Base-by-base conservation (phyloP, 1,284 basidiomycete genomes). In the Xerocomus amazonicus region DNA sequence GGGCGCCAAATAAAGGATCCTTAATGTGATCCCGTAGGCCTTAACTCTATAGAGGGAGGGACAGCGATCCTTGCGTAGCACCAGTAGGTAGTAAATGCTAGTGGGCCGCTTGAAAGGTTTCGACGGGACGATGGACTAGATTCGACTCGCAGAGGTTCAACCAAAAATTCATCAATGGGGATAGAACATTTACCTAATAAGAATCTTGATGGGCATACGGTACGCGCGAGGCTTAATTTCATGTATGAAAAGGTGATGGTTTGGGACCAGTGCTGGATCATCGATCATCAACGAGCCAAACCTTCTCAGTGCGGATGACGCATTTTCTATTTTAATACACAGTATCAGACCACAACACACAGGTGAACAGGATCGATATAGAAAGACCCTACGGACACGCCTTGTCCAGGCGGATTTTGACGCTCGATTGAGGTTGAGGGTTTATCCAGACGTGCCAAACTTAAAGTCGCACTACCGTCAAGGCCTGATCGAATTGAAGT, bases 101-200 rank as follows among this genome's bases (percentile, higher is more conserved):
- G 13, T 34, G 3, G 42, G 26, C 4, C 6, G 14, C 5, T 50
- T 1, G 33, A 35, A 38, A 47, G 32, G 44, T 27, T 31, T 23
- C 1, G 19, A 50, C 16, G 26, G 39, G 19, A 23, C 4, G 19
- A 23, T 23, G 19, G 36, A 33, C 10, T 9, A 40, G 34, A 23
- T 43, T 37, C 27, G 35, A 43, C 34, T 43, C 3, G 44, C 38
- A 16, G 13, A 16, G 36, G 27, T 43, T 48, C 45, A 17, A 29
- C 43, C 34, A 17, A 48, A 43, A 4, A 23, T 4, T 4, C 19
- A 23, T 23, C 19, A 23, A 23, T 4, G 4, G 19, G 19, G 19
- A 23, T 23, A 23, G 19, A 23, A 4, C 27, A 40, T 34, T 38
- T 7, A 32, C 29, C 39, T 46, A 42, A 48, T 47, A 53, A 59